These are phyloP conservation scores for Daldinia concentrica DNA, from an alignment of 495 filamentous ascomycete species.

Conservation along the genomic window DNA sequence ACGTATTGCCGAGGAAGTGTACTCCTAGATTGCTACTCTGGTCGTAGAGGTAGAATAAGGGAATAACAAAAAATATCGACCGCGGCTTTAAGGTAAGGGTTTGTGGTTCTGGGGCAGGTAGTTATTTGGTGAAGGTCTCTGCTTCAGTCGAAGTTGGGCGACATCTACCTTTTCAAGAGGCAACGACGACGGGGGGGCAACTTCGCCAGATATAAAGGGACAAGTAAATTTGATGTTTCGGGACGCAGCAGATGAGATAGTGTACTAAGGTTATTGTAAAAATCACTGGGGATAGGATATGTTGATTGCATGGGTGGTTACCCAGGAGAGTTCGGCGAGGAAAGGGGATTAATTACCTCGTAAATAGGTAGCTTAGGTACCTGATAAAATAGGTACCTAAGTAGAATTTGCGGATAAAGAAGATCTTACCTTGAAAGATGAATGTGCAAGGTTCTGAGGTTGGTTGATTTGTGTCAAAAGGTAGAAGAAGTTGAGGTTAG, in stretches of 20 bases:
- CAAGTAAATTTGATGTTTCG: background rate
- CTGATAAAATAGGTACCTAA: background rate
- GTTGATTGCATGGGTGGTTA: background rate
- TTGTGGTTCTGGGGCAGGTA: background rate
- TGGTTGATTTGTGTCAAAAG: background rate
- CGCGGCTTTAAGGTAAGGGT: background rate
- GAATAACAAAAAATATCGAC: background rate
- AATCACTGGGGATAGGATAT: background rate
- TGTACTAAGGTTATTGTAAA: background rate
- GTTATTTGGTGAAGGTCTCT: background rate
- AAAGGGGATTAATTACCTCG: background rate
- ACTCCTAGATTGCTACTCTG: background rate
- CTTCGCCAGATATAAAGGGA: background rate
- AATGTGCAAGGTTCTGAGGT: background rate
- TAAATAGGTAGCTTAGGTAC: background rate
- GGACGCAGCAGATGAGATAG: background rate
- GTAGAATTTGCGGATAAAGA: background rate
- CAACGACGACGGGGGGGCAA: background rate
- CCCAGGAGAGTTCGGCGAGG: background rate
- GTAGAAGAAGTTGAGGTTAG: background rate
- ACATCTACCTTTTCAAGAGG: background rate
- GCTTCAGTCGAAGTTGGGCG: background rate
- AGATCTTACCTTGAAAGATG: background rate
- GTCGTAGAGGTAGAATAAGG: background rate
- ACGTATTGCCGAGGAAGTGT: background rate